Evolutionary conservation across 2,329 filamentous ascomycete species (phyloP).

Genomic region (Decorospora gaudefroyi): DNA sequence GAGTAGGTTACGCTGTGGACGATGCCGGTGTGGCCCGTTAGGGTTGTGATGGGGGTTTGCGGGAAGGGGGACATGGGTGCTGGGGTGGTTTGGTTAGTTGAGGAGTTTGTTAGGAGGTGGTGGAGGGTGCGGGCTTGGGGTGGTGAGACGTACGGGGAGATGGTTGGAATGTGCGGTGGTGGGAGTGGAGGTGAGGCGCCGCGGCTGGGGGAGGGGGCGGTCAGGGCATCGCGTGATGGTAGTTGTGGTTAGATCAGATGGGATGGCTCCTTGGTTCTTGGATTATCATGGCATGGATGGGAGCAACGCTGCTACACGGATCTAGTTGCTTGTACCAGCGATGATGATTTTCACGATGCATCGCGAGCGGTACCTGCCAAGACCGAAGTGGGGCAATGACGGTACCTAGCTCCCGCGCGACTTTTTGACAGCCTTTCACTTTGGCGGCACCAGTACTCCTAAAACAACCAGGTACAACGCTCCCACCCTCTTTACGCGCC

Average conservation of each 20-base stretch:
- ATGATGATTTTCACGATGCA: neutral
- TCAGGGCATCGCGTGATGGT: conserved; percentile 30
- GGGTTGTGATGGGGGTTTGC: conserved; percentile 47
- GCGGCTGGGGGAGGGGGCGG: conserved; percentile 1
- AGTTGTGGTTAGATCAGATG: neutral
- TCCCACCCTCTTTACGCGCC: neutral
- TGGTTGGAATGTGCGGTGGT: neutral
- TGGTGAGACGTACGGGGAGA: too few relatives aligned
- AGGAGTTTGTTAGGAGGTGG: neutral
- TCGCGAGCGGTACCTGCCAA: conserved; percentile 21
- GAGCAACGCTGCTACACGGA: neutral
- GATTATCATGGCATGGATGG: neutral
- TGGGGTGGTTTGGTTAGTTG: conserved; percentile 10
- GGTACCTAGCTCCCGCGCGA: conserved; percentile 23
- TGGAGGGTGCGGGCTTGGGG: neutral
- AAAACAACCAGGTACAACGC: neutral
- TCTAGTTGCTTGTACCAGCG: neutral
- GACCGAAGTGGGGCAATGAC: conserved; percentile 18
- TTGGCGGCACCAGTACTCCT: too few relatives aligned
- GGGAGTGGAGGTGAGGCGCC: neutral
- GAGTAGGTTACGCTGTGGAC: conserved; percentile 59
- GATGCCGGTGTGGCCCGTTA: conserved; percentile 52
- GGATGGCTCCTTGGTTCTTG: too few relatives aligned
- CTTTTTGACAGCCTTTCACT: too few relatives aligned
- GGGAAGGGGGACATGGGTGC: conserved; percentile 51